Base-by-base conservation (phyloP, 306 rosid species). In the Astragalus membranaceus region DNA sequence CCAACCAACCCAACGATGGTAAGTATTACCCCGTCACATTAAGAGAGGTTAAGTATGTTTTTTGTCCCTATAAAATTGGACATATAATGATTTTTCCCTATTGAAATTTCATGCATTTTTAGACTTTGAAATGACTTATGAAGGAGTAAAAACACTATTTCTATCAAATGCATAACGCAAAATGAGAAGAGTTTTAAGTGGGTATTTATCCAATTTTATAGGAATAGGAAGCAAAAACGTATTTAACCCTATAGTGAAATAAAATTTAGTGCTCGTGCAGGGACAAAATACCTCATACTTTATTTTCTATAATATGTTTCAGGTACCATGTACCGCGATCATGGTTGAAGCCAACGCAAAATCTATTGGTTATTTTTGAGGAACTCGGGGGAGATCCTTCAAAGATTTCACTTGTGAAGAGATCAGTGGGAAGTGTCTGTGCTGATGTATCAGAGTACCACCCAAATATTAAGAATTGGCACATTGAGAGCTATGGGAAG, bases 241-340 rank as follows among this genome's bases (percentile, higher is more conserved):
- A 33, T 33, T 33, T 33, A 33, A 33, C 37, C 5, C 4, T 3
- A 33, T 4, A 5, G 37, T 33, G 37, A 33, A 6, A 33, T 33
- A 33, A 3, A 33, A 5, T 4, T 33, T 3, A 2, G 6, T 12
- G 9, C 13, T 70, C 44, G 43, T 10, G 13, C 55, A 29, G 10
- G 41, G 30, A 47, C 12, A 39, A 1, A 17, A 51, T n/a, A 32
- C 42, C 29, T 33, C 61, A 11, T 48, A 9, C 50, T 17, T 20
- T 4, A 50, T 30, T 32, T 51, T 9, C 37, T 48, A 2, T 26
- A 17, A 33, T 39, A 75, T 76, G 69, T 83, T 69, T 77, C 77
- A 92, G 97, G 96, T 92, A 92, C 81, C 96, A 92, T 33, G 88
- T 89, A 44, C 97, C 96, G 16, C 82, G 86, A 47, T 87, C 97